These are phyloP conservation scores for Ulota crispa DNA, from an alignment of 225 moss, liverwort and hornwort genomes.

Conservation along the genomic window DNA sequence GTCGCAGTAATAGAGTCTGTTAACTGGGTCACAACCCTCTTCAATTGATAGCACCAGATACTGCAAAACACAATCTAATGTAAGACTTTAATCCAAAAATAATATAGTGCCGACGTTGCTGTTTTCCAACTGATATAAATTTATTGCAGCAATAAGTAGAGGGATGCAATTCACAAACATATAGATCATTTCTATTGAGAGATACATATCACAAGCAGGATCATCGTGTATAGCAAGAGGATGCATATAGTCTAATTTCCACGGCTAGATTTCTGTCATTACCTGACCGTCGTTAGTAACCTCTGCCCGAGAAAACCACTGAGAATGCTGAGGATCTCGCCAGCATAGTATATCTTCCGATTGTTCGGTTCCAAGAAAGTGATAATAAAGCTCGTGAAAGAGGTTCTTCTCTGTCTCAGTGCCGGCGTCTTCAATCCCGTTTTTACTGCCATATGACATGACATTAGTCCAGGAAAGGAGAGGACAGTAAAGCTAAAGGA, in stretches of 20 bases:
- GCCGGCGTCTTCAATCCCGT: constrained; percentile 67
- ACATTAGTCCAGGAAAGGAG: constrained; percentile 10
- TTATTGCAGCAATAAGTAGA: neutral
- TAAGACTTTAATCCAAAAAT: neutral
- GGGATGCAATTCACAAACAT: no score
- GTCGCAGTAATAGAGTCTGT: constrained; percentile 74
- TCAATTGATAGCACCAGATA: constrained; percentile 71
- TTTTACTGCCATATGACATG: constrained; percentile 39
- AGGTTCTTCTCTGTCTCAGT: constrained; percentile 81
- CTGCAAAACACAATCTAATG: constrained; percentile 37
- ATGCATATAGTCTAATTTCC: neutral
- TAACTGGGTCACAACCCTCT: constrained; percentile 85
- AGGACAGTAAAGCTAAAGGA: neutral
- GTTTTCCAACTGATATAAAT: neutral
- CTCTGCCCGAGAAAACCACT: constrained; percentile 76
- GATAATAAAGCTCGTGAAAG: constrained; percentile 74
- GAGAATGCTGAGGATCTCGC: constrained; percentile 61
- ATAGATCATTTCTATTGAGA: no score
- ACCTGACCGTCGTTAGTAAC: constrained; percentile 85
- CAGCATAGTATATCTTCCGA: constrained; percentile 83
- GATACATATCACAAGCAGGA: constrained; percentile 2
- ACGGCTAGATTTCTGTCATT: neutral
- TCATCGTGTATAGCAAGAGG: neutral
- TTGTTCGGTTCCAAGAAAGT: constrained; percentile 76
- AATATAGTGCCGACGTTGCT: neutral